Evolutionary conservation across 306 rosid genomes (phyloP).

Genomic region (Herpetospermum pedunculosum): DNA sequence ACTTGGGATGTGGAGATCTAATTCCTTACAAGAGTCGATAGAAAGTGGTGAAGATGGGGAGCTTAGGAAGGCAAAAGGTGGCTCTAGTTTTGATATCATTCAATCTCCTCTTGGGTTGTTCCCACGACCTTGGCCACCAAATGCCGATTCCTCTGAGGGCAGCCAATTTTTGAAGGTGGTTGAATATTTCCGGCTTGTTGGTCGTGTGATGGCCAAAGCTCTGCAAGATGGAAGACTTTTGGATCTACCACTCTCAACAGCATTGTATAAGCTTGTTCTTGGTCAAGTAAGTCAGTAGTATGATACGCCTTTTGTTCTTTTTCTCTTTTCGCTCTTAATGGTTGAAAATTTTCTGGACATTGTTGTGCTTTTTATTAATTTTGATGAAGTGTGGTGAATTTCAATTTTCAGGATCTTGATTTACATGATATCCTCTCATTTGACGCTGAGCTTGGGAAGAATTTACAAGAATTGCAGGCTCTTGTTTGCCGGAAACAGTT

Average conservation of each 20-base stretch:
- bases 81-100: constrained; percentile 40
- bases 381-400: not conserved
- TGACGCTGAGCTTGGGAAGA: constrained; percentile 88
- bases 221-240: constrained; percentile 95
- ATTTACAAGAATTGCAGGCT: constrained; percentile 70
- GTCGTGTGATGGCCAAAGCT: constrained; percentile 96
- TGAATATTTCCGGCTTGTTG: constrained; percentile 80
- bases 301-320: not conserved
- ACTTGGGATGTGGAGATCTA: constrained; percentile 90
- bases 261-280: constrained; percentile 82
- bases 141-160: constrained; percentile 60
- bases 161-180: constrained; percentile 56
- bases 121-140: constrained; percentile 85
- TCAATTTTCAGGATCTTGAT: constrained; percentile 77
- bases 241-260: constrained; percentile 80
- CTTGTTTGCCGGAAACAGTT: constrained; percentile 60
- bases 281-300: constrained; percentile 61
- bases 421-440: constrained; percentile 76
- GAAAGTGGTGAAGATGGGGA: constrained; percentile 61
- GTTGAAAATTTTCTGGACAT: not conserved
- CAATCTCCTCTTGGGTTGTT: constrained; percentile 87
- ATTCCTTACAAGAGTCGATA: constrained; percentile 35
- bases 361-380: not conserved
- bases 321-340: not conserved
- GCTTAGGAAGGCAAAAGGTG: constrained; percentile 29